Evolutionary conservation across 2,329 filamentous ascomycete species (phyloP).

Genomic region (Echinosphaeria canescens): DNA sequence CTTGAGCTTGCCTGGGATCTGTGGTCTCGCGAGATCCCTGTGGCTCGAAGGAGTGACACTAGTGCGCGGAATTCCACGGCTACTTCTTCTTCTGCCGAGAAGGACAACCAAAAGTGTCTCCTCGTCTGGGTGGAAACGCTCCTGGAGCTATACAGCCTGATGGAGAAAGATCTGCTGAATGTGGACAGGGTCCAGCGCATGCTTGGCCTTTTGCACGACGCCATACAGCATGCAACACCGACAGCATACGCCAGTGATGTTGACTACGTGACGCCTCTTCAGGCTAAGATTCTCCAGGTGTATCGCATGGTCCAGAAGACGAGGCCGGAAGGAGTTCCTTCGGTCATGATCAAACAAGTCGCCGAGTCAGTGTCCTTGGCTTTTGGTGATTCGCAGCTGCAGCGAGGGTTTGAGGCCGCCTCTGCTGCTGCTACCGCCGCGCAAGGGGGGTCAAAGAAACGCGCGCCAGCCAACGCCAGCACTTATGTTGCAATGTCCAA

Average conservation of each 20-base stretch:
- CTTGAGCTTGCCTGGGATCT: constrained; percentile 39
- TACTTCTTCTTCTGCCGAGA: no score
- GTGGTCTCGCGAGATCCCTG: constrained; percentile 45
- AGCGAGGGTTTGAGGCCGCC: no score
- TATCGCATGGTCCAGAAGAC: constrained; percentile 47
- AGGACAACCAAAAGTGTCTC: constrained; percentile 69
- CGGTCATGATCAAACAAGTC: constrained; percentile 45
- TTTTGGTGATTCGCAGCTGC: no score
- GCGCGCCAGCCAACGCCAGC: constrained; percentile 12
- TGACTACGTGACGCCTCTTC: constrained; percentile 52
- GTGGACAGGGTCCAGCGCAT: constrained; percentile 43
- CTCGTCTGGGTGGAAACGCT: constrained; percentile 64
- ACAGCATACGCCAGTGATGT: constrained; percentile 49
- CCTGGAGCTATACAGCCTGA: constrained; percentile 57
- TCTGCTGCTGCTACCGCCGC: no score
- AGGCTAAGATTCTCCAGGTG: constrained; percentile 45
- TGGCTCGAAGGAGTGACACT: no score
- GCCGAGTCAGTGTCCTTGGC: constrained; percentile 52
- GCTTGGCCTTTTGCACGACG: constrained; percentile 45
- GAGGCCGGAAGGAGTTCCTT: constrained; percentile 39
- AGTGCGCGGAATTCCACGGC: no score
- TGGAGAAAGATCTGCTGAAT: constrained; percentile 35
- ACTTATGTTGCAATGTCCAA: constrained; percentile 86
- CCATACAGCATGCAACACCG: constrained; percentile 47
- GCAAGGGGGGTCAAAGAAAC: no score